Percentiles rank a stretch among this genome's conserved stretches.
Conservation (phyloP, 345 rosid genomes). For the Eucalyptus virginea region DNA sequence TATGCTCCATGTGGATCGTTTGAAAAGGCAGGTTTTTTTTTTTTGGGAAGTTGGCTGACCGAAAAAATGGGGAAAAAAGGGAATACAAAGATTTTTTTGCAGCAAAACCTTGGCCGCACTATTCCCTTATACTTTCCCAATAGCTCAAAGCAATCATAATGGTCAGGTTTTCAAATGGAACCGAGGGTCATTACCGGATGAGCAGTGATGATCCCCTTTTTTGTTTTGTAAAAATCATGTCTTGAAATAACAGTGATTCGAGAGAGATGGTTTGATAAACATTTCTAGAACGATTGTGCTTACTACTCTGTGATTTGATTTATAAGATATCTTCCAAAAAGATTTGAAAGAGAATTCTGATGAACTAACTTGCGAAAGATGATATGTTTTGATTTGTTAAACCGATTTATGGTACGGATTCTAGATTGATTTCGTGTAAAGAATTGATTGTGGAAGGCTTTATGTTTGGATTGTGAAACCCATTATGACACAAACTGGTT, state of each 20-base stretch:
- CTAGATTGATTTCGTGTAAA: no score
- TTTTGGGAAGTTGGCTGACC: neutral
- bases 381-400: neutral
- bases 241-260: neutral
- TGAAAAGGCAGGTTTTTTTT: neutral
- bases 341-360: neutral
- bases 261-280: neutral
- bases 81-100: neutral
- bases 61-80: neutral
- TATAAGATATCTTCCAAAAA: neutral
- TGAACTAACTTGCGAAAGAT: no score
- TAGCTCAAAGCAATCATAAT: neutral
- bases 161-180: neutral
- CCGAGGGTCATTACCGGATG: neutral
- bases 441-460: neutral
- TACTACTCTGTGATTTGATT: neutral
- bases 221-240: neutral
- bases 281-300: neutral
- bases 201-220: neutral
- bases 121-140: neutral
- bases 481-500: neutral
- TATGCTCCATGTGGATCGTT: neutral
- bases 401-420: accelerated
- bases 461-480: neutral
- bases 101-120: neutral